Conservation (phyloP, 2,329 filamentous ascomycete genomes). For the Stachybotrys echinatus region DNA sequence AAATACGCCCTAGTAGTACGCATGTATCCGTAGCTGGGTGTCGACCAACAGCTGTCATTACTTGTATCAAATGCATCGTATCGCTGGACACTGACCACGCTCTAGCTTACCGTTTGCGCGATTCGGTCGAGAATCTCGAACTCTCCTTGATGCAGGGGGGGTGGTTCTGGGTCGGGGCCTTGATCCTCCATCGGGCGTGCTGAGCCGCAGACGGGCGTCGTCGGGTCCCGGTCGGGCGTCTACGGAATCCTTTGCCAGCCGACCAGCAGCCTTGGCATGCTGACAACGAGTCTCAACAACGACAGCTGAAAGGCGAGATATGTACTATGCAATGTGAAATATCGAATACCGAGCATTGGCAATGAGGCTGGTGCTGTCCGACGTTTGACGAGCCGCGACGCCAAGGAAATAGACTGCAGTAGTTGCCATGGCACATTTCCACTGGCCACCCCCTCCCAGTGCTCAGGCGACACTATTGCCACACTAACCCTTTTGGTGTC, state of each 20-base stretch:
- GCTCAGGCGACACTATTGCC: background rate
- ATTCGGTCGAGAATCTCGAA: too few species aligned
- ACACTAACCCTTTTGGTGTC: background rate
- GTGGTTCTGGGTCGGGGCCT: background rate
- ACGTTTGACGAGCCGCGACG: too few species aligned
- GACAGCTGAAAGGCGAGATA: background rate
- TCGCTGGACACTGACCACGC: too few species aligned
- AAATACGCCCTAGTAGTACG: too few species aligned
- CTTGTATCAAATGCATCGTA: too few species aligned
- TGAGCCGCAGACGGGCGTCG: background rate
- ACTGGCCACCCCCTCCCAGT: background rate
- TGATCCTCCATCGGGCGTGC: background rate
- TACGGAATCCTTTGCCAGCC: background rate
- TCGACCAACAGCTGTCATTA: too few species aligned
- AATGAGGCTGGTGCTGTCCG: too few species aligned
- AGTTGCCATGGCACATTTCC: background rate
- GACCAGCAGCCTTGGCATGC: background rate
- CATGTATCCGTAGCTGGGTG: too few species aligned
- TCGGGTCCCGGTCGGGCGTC: too few species aligned
- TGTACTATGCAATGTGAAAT: background rate
- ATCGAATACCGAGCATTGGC: background rate
- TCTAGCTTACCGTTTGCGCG: too few species aligned
- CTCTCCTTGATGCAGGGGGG: too few species aligned
- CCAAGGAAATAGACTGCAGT: background rate
- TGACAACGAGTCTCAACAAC: too few species aligned